Base-by-base conservation (phyloP, 1,284 basidiomycete genomes). In the Kalmanozyma brasiliensis region DNA sequence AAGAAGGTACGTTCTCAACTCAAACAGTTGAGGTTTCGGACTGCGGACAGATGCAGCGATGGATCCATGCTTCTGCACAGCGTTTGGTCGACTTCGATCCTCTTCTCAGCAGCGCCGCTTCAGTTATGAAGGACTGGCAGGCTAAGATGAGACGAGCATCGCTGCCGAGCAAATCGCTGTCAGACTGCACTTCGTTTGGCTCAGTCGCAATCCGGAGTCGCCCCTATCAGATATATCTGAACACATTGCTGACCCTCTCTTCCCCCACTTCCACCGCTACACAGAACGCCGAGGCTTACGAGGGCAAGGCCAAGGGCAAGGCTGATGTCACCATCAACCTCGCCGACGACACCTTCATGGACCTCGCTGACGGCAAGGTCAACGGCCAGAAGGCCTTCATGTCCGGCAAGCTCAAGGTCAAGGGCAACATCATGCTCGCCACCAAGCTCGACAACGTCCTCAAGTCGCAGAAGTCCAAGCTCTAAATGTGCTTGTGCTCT, bases 1-100 rank as follows among this genome's bases (percentile, higher is more conserved):
- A 98, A 98, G 88, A 91, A 93, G 85, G 83, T 83, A 65, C 61
- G 76, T 61, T 24, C 34, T 35, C 30, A 11, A 19, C 6, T 11
- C 26, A 29, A 7, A 6, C 26, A 11, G 26, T 7, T 29, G 7
- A 29, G 11, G 26, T 6, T 11, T n/a, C n/a, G n/a, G 11, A 29
- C 7, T 7, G 26, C 26, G 11, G 26, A 29, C 26, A 11, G 11
- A 11, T 29, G 26, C 26, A 11, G 11, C 11, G 26, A n/a, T n/a
- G 26, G 26, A 29, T 29, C 26, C 11, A 11, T 29, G 26, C 29
- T 29, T 13, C 24, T 43, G 26, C 26, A 6, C 26, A 11, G 6
- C 26, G 26, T 11, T 29, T 6, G 26, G 11, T 6, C 26, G 6
- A 11, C 26, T n/a, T n/a, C n/a, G n/a, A n/a, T n/a, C n/a, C n/a